These are phyloP conservation scores for Apophysomyces variabilis DNA, from an alignment of 371 early-diverging fungal species.

Conservation along the genomic window DNA sequence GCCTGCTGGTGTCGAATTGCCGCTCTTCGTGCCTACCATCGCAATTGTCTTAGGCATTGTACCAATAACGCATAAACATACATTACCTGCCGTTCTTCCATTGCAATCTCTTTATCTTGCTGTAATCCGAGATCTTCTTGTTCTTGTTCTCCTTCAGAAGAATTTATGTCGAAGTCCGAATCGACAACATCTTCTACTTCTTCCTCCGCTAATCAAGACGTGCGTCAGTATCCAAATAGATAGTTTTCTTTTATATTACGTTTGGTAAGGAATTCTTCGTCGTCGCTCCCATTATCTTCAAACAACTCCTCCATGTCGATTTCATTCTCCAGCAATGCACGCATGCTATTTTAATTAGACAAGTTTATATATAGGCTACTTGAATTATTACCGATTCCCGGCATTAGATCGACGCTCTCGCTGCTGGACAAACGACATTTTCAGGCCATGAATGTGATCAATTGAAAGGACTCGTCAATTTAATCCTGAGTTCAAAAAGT, in stretches of 20 bases:
- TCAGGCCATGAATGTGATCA: background rate
- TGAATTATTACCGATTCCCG: conserved; percentile 56
- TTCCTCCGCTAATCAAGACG: conserved; percentile 16
- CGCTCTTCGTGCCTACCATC: conserved; percentile 24
- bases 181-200: conserved; percentile 60
- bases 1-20: background rate
- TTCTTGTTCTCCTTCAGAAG: conserved; percentile 64
- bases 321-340: conserved; percentile 59
- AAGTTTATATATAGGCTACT: background rate
- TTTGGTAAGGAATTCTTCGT: conserved; percentile 56
- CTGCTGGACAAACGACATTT: conserved; percentile 54
- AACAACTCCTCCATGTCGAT: conserved; percentile 66
- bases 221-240: background rate
- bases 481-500: too few relatives aligned
- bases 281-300: conserved; percentile 57
- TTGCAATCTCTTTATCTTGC: conserved; percentile 48
- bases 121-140: conserved; percentile 54
- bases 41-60: background rate
- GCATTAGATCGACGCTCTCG: conserved; percentile 63
- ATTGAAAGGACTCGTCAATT: too few relatives aligned
- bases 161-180: conserved; percentile 65
- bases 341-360: conserved; percentile 43
- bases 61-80: conserved; percentile 5
- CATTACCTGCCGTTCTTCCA: conserved; percentile 46
- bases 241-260: conserved; percentile 29